Evolutionary conservation across 192 early-diverging fungal species (phyloP), one percentile per base, ranked within the genome.

Genomic region (Thamnidium elegans): DNA sequence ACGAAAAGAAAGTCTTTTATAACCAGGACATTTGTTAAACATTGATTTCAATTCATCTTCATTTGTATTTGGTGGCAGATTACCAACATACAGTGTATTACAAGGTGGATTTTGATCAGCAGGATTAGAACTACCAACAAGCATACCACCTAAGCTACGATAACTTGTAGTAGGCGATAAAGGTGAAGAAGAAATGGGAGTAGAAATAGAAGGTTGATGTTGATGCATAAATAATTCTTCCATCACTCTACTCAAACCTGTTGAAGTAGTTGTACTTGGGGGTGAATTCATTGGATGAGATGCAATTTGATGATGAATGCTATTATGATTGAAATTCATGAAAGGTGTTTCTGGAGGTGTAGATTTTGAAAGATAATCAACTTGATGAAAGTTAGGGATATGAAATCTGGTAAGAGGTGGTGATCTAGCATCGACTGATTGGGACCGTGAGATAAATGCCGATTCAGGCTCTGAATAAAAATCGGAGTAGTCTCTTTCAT

Each of bases 51-150:
- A 81, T 77, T 99, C 96, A 8, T 94, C 92, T 74, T 97, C 94
- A 32, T 80, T 85, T n/a, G 95, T 90, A 67, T 94, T 89, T 50
- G 85, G 84, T 10, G 96, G 93, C 32, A 99, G 78, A 72, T 99
- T 99, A 23, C 96, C 96, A 34, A 99, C 96, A 72, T 99, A 99
- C n/a, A 99, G 81, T 4, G 96, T 99, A 74, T 99, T 99, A 80
- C 96, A 99, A 9, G 96, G 96, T 62, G 95, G 96, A 69, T 99
- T 99, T 73, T 97, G 95, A 81, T 99, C 96, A 42, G 83, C 84
- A 13, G 82, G 81, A 65, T 85, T 92, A 68, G 70, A 79, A 61
- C 83, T 77, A 32, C 79, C 76, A 3, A 53, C 31, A 42, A 64
- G 50, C 23, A 59, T 59, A 9, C 39, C 39, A 23, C 43, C 43